Evolutionary conservation across 1,139 yeast genomes (phyloP).

Genomic region (Yamadazyma songkhlaensis): DNA sequence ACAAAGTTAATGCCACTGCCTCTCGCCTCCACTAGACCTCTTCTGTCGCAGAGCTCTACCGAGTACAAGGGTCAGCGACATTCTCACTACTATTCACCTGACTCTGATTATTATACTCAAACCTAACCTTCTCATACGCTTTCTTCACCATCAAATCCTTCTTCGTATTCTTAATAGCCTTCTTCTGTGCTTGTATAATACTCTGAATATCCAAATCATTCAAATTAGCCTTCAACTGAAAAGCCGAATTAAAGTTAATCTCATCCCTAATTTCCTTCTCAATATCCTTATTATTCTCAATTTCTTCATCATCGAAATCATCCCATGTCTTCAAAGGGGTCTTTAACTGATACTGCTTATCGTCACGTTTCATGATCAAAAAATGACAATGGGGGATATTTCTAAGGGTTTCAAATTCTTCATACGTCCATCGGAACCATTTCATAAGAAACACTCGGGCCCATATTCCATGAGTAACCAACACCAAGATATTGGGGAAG

Average conservation of each 20-base stretch:
- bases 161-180: slow-evolving; percentile 37
- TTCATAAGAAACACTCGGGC: slow-evolving; percentile 88
- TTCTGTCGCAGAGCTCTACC: too few relatives aligned
- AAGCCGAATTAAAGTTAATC: slow-evolving; percentile 38
- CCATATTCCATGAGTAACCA: slow-evolving; percentile 94
- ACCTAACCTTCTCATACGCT: slow-evolving; percentile 27
- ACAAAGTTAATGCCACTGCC: too few relatives aligned
- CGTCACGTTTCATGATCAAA: slow-evolving; percentile 66
- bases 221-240: slow-evolving; percentile 29
- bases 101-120: slow-evolving; percentile 30
- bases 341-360: slow-evolving; percentile 44
- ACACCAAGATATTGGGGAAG: slow-evolving; percentile 71
- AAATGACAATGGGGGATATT: slow-evolving; percentile 85
- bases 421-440: slow-evolving; percentile 92
- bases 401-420: slow-evolving; percentile 76
- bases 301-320: slow-evolving; percentile 44
- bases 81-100: slow-evolving; percentile 23
- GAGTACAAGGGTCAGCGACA: too few relatives aligned
- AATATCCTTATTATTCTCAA: slow-evolving; percentile 36
- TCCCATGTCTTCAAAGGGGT: slow-evolving; percentile 63
- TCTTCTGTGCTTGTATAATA: slow-evolving; percentile 44
- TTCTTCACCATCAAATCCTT: slow-evolving; percentile 39
- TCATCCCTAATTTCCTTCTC: slow-evolving; percentile 42
- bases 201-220: slow-evolving; percentile 42
- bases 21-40: too few relatives aligned